Evolutionary conservation across 495 filamentous ascomycete species (phyloP), one percentile per base, ranked within the genome.

Genomic region (Mycothermus thermophilus): DNA sequence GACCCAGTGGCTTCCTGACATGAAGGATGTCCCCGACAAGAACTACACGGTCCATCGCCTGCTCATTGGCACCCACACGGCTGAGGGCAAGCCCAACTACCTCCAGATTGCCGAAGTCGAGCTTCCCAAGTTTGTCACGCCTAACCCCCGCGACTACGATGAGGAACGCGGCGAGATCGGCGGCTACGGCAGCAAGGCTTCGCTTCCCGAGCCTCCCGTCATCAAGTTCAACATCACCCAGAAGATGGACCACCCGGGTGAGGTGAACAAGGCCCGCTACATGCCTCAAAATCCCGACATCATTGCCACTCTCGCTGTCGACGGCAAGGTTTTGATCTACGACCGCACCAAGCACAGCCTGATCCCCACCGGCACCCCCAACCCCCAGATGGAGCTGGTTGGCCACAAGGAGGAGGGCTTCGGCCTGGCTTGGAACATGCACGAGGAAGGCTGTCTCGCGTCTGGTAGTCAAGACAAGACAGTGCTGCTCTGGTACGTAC

Each of bases 191-290:
- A 79, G 80, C 53, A 77, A 79, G 43, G 51, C 46, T 1, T 41
- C 51, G 27, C 51, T 62, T 9, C 52, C 50, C 27, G 62, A 66
- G 24, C 58, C 65, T 4, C 61, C 74, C 14, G 67, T 72, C 14
- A 79, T 83, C 58, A 84, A 81, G 39, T 88, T 93, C 64, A 78
- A 77, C 30, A 80, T 96, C 46, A 75, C 83, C 21, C 92, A 99
- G 58, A 90, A 83, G 58, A 96, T 99, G 51, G 81, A 93, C 45
- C 92, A 99, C 56, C 83, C 84, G 15, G 83, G 82, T 21, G 92
- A 99, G 54, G 85, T 99, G 48, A 99, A 99, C 66, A 99, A 96
- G 58, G 92, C 92, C 1, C 75, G 92, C 38, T 95, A 96, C 56
- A 85, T 92, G 58, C 92, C 90, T 10, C 88, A 96, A 55, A 99